A percentile compares a stretch with the other conserved stretches of the same genome.
phyloP scores from a whole-genome alignment of 2,329 filamentous ascomycete species.

The Endothia cerciana region DNA sequence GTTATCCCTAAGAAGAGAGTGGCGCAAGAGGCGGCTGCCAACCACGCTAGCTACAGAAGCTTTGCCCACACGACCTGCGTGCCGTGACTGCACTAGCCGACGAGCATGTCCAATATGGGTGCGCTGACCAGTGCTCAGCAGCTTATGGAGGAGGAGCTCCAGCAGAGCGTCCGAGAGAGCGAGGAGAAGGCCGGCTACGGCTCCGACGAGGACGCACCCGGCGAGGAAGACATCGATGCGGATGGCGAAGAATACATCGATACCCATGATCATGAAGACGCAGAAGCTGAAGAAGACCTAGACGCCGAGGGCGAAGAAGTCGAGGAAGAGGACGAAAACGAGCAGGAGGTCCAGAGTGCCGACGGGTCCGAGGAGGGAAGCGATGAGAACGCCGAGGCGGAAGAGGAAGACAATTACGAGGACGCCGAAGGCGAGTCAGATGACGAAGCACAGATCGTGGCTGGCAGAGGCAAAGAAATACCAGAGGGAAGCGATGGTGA shows the following conservation, averaged over 20 bases:
- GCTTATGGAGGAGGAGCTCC: conserved; percentile 61
- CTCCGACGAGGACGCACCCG: conserved; percentile 39
- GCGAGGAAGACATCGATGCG: conserved; percentile 36
- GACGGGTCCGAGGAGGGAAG: conserved; percentile 30
- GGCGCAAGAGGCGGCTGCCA: conserved; percentile 25
- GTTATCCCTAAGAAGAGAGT: conserved; percentile 25
- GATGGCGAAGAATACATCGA: conserved; percentile 39
- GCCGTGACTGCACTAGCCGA: background rate
- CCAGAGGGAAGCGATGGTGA: conserved; percentile 31
- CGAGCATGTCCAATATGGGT: conserved; percentile 27
- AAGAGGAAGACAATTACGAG: conserved; percentile 35
- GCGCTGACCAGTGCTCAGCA: conserved; percentile 48
- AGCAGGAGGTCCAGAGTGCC: conserved; percentile 35
- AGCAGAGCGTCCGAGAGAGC: conserved; percentile 57
- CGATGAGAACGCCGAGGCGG: conserved; percentile 30
- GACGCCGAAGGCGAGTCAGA: conserved; percentile 38
- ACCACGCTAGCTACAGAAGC: conserved; percentile 16
- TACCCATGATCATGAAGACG: conserved; percentile 41
- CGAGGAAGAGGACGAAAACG: conserved; percentile 41
- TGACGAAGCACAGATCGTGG: conserved; percentile 28
- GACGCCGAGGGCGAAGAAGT: conserved; percentile 43
- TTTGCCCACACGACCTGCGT: background rate
- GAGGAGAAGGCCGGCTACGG: conserved; percentile 49
- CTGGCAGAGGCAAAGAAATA: conserved; percentile 29
- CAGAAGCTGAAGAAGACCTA: conserved; percentile 44